These are phyloP conservation scores for Coemansia asiatica DNA, from an alignment of 192 early-diverging fungal species.

Conservation along the genomic window DNA sequence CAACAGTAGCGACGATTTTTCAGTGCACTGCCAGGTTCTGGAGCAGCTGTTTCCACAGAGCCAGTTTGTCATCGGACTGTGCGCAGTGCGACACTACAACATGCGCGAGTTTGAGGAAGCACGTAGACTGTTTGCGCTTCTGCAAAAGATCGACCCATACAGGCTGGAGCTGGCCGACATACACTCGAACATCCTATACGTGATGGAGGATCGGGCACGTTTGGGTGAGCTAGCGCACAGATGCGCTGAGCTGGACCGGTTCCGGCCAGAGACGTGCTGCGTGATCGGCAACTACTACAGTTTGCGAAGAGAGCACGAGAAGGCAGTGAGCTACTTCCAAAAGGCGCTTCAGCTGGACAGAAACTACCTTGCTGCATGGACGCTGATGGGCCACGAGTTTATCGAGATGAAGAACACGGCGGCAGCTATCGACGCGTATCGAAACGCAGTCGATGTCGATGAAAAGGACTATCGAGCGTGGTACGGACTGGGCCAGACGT, in stretches of 20 bases:
- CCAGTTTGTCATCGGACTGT: constrained; percentile 63
- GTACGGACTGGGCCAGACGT: constrained; percentile 89
- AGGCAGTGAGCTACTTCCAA: constrained; percentile 85
- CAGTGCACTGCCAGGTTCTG: constrained; percentile 41
- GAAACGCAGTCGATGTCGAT: constrained; percentile 79
- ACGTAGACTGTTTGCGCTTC: constrained; percentile 64
- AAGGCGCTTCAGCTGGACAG: constrained; percentile 79
- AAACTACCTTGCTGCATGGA: constrained; percentile 79
- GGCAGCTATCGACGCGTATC: constrained; percentile 87
- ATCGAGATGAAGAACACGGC: constrained; percentile 87
- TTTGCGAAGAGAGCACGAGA: constrained; percentile 72
- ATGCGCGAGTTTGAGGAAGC: constrained; percentile 72
- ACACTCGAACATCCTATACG: constrained; percentile 86
- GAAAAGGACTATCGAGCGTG: constrained; percentile 84
- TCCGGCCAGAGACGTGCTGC: constrained; percentile 84
- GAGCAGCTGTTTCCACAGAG: constrained; percentile 60
- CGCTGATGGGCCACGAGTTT: constrained; percentile 93
- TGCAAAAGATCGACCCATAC: constrained; percentile 73
- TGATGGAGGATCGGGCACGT: constrained; percentile 67
- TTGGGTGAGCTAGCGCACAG: constrained; percentile 78
- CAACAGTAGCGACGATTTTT: constrained; percentile 22
- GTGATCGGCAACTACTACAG: constrained; percentile 90
- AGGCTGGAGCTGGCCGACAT: constrained; percentile 79
- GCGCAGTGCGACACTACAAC: constrained; percentile 65
- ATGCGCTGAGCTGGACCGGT: constrained; percentile 70